Evolutionary conservation across 2,329 filamentous ascomycete genomes (phyloP).

Genomic region (Claviceps maximensis): DNA sequence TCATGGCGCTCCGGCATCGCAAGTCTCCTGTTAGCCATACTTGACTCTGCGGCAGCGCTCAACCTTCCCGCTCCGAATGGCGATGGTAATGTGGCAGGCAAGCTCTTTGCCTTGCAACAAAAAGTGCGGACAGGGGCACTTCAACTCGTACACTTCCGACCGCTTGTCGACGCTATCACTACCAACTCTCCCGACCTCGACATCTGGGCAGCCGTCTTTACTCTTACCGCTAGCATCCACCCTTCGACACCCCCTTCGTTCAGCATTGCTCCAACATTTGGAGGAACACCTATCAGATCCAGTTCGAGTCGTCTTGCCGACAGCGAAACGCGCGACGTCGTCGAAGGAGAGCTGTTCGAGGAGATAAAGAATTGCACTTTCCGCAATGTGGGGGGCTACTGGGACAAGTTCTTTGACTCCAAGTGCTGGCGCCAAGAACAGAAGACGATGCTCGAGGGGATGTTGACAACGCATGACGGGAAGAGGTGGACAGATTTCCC

Average conservation of each 20-base stretch:
- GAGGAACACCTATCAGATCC: conserved; percentile 5
- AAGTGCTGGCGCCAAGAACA: conserved; percentile 6
- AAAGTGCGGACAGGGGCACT: neutral
- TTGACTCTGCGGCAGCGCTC: neutral
- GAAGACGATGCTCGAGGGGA: conserved; percentile 2
- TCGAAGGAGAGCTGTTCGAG: conserved; percentile 5
- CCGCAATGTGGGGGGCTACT: conserved; percentile 9
- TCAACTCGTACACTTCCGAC: neutral
- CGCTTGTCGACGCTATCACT: conserved; percentile 1
- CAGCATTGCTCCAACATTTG: neutral
- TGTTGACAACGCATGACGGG: conserved; percentile 6
- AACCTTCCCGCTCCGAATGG: neutral
- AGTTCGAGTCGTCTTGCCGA: conserved; percentile 5
- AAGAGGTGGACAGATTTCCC: conserved; percentile 9
- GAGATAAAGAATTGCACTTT: conserved; percentile 8
- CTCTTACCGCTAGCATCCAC: neutral
- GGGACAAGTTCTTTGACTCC: conserved; percentile 8
- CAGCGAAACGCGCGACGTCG: conserved; percentile 5
- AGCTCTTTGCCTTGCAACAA: conserved; percentile 1
- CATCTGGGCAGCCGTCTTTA: conserved; percentile 2
- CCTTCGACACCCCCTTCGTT: conserved; percentile 17
- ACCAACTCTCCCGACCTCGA: conserved; percentile 1
- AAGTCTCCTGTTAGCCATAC: neutral
- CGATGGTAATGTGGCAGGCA: neutral
- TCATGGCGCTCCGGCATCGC: neutral